Percentiles rank a stretch among this genome's conserved stretches.
phyloP scores from a whole-genome alignment of 2,329 filamentous ascomycete genomes.

The Neonectria neomacrospora region DNA sequence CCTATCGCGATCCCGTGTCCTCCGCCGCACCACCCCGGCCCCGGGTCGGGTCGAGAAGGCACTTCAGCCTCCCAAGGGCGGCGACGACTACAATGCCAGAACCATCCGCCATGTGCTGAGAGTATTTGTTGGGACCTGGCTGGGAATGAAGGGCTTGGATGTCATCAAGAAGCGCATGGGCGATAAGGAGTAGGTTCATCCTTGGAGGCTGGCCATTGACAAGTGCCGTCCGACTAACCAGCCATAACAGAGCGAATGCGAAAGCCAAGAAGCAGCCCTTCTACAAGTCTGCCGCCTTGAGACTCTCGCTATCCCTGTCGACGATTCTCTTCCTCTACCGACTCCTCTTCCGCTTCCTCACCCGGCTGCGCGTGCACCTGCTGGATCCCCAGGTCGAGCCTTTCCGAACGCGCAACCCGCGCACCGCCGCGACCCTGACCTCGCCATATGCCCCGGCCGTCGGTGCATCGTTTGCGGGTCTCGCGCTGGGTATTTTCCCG shows the following conservation, averaged over 20 bases:
- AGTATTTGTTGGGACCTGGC: slow-evolving; percentile 73
- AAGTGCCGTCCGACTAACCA: slow-evolving; percentile 18
- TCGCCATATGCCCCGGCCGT: slow-evolving; percentile 87
- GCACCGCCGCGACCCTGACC: slow-evolving; percentile 78
- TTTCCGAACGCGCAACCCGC: slow-evolving; percentile 86
- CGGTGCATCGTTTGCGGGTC: slow-evolving; percentile 88
- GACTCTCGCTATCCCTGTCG: slow-evolving; percentile 84
- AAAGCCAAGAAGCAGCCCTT: slow-evolving; percentile 62
- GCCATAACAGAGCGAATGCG: slow-evolving; percentile 34
- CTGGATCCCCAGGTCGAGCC: slow-evolving; percentile 82
- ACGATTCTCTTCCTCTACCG: slow-evolving; percentile 89
- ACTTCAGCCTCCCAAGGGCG: slow-evolving; percentile 48
- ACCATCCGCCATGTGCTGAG: slow-evolving; percentile 77
- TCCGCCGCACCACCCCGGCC: slow-evolving; percentile 66
- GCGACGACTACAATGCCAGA: slow-evolving; percentile 75
- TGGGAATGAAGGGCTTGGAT: slow-evolving; percentile 72
- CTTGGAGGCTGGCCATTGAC: neutral
- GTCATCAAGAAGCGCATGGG: slow-evolving; percentile 61
- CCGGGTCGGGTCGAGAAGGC: slow-evolving; percentile 64
- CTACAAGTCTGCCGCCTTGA: slow-evolving; percentile 75
- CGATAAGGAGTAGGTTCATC: slow-evolving; percentile 56
- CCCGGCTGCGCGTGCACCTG: slow-evolving; percentile 79
- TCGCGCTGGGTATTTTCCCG: slow-evolving; percentile 82
- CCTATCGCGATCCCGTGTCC: slow-evolving; percentile 73
- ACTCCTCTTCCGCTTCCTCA: slow-evolving; percentile 89